Percentiles rank a stretch among this genome's conserved stretches.
These are phyloP conservation scores for Linum tenue DNA, from an alignment of 345 rosid species.

Conservation along the genomic window DNA sequence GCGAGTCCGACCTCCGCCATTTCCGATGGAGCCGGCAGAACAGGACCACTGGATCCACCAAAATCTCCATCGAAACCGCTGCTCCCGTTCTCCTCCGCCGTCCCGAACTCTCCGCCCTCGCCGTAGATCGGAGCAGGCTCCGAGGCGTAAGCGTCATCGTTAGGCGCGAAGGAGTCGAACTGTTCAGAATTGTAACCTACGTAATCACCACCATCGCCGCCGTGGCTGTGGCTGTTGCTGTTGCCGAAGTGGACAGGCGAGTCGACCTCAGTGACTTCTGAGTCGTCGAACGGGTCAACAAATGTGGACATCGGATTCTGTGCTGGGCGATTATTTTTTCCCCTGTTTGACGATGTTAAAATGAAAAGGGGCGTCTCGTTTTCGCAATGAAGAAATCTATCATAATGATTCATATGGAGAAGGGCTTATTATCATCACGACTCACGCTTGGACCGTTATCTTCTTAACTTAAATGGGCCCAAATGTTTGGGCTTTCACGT, in stretches of 20 bases:
- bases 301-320: slow-evolving; percentile 28
- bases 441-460: no score
- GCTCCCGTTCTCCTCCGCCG: slow-evolving; percentile 22
- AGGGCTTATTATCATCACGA: no score
- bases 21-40: slow-evolving; percentile 46
- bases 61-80: slow-evolving; percentile 24
- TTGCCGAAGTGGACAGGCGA: slow-evolving; percentile 20
- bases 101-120: slow-evolving; percentile 8
- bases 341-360: slow-evolving; percentile 8
- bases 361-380: no score
- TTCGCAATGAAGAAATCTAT: no score
- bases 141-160: slow-evolving; percentile 27
- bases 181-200: slow-evolving; percentile 21
- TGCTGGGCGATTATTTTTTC: neutral
- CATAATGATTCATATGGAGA: no score
- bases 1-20: slow-evolving; percentile 58
- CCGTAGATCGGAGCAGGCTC: slow-evolving; percentile 24
- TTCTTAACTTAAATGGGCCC: no score
- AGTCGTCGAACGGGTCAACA: slow-evolving; percentile 33
- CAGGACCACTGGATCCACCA: slow-evolving; percentile 44
- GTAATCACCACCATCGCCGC: slow-evolving; percentile 17
- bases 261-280: slow-evolving; percentile 19
- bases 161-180: slow-evolving; percentile 19
- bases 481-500: no score
- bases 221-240: neutral